Evolutionary conservation across 176 grass and related monocot species (phyloP).

Genomic region (Avena insularis): DNA sequence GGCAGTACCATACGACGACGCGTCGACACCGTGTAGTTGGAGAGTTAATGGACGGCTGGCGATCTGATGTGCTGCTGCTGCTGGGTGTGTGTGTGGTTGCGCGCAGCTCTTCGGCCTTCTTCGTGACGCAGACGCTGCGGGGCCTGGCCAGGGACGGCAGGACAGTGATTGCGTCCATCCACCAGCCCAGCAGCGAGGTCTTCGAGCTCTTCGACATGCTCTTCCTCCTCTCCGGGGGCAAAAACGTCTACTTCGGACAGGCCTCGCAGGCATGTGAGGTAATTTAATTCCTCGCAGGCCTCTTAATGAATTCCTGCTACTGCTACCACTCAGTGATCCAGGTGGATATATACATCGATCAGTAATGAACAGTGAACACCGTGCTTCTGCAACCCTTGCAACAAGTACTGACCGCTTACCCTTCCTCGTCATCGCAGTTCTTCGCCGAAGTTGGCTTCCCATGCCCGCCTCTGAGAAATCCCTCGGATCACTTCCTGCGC

Average conservation of each 20-base stretch:
- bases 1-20: too few species aligned
- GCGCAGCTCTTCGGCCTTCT: slow-evolving; percentile 96
- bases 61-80: neutral
- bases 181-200: slow-evolving; percentile 99
- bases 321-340: neutral
- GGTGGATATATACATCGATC: neutral
- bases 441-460: slow-evolving; percentile 89
- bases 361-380: neutral
- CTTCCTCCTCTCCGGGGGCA: slow-evolving; percentile 95
- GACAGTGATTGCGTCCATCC: slow-evolving; percentile 92
- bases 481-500: slow-evolving; percentile 93
- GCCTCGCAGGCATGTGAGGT: slow-evolving; percentile 87
- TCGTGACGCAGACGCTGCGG: slow-evolving; percentile 93
- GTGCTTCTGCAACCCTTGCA: neutral
- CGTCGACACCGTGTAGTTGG: neutral
- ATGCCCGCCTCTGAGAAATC: slow-evolving; percentile 85
- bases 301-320: neutral
- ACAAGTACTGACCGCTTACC: neutral
- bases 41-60: slow-evolving; percentile 9
- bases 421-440: slow-evolving; percentile 55
- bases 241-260: slow-evolving; percentile 94
- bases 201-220: slow-evolving; percentile 97
- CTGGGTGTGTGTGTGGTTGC: neutral
- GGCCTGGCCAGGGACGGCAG: slow-evolving; percentile 90
- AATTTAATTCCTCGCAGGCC: neutral